Conservation (phyloP, 2,329 filamentous ascomycete species). For the Tolypocladium capitatum region DNA sequence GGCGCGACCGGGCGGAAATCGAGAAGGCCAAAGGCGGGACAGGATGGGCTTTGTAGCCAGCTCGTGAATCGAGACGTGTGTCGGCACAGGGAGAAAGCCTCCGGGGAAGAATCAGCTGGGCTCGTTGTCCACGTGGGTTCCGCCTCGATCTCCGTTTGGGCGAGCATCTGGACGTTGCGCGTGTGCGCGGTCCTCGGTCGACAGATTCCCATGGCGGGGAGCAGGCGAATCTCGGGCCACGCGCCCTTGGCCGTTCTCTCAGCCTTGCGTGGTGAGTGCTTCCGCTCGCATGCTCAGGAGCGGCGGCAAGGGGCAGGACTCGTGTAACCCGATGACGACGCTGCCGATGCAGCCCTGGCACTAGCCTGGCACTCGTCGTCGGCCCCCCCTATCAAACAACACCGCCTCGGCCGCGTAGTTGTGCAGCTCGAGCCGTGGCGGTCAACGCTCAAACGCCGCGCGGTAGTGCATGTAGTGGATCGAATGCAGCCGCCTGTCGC, state of each 20-base stretch:
- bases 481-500: neutral
- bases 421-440: neutral
- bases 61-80: too few relatives aligned
- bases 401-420: neutral
- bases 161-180: conserved; percentile 5
- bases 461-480: neutral
- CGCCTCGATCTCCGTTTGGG: conserved; percentile 5
- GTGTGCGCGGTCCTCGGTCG: neutral
- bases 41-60: neutral
- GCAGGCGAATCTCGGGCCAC: neutral
- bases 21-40: neutral
- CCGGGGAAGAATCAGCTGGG: neutral
- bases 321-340: neutral
- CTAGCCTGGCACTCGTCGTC: neutral
- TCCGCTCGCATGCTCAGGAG: neutral
- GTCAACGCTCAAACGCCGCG: neutral
- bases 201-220: neutral
- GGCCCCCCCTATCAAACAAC: neutral
- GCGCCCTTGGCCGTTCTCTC: neutral
- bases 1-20: neutral
- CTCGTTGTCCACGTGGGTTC: neutral
- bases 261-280: neutral
- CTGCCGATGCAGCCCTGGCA: neutral
- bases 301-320: neutral
- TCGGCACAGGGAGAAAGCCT: neutral